phyloP scores from a whole-genome alignment of 495 filamentous ascomycete genomes.

The Hypoxylon subgilvum region DNA sequence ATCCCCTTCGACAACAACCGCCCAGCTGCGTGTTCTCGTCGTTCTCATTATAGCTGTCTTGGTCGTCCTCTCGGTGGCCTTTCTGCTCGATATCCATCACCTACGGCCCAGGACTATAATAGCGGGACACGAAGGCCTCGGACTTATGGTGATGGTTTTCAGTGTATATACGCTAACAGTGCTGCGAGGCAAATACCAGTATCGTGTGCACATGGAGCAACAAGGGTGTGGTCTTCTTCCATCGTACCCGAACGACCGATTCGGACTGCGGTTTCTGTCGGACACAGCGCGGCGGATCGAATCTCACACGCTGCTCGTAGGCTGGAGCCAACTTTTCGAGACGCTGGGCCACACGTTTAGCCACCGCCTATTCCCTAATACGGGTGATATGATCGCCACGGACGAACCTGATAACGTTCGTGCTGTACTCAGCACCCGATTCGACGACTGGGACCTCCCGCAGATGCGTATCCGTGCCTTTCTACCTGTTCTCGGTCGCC shows the following conservation, averaged over 20 bases:
- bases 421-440: conserved; percentile 62
- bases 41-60: no score
- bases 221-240: conserved; percentile 37
- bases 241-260: conserved; percentile 45
- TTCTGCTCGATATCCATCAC: conserved; percentile 10
- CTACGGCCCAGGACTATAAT: conserved; percentile 6
- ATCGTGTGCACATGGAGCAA: conserved; percentile 15
- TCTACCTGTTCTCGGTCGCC: conserved; percentile 45
- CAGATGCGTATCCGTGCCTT: conserved; percentile 40
- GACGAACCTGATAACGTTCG: conserved; percentile 78
- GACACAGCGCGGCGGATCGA: conserved; percentile 38
- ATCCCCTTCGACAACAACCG: conserved; percentile 16
- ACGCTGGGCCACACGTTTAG: conserved; percentile 43
- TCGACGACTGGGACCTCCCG: conserved; percentile 62
- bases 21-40: conserved; percentile 18
- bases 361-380: conserved; percentile 34
- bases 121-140: neutral
- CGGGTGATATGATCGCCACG: conserved; percentile 54
- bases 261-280: conserved; percentile 51
- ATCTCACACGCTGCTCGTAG: conserved; percentile 35
- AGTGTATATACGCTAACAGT: conserved; percentile 5
- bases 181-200: conserved; percentile 22
- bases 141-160: neutral
- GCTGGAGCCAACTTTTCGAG: conserved; percentile 29
- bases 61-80: neutral